A percentile compares a stretch with the other conserved stretches of the same genome.
Evolutionary conservation across 495 filamentous ascomycete genomes (phyloP).

Genomic region (Penicillium simplicissimum): DNA sequence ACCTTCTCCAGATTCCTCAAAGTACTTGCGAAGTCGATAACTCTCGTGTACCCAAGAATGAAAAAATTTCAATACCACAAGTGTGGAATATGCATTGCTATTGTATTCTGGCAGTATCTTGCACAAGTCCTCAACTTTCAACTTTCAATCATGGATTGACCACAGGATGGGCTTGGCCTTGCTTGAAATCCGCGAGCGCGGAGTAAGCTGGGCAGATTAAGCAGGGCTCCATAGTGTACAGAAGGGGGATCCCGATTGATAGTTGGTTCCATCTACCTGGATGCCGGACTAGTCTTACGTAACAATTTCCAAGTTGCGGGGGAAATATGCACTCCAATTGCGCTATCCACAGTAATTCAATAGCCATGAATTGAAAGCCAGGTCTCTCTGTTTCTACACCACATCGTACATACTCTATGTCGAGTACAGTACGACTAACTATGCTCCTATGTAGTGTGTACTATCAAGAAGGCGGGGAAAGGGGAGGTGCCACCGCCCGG

Average conservation of each 20-base stretch:
- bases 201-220: background rate
- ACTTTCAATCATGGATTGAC: background rate
- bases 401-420: no score
- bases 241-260: background rate
- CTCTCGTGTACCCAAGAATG: background rate
- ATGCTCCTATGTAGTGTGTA: no score
- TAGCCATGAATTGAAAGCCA: background rate
- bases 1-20: background rate
- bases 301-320: background rate
- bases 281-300: background rate
- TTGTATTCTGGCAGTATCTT: background rate
- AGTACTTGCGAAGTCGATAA: background rate
- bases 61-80: background rate
- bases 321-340: background rate
- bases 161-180: background rate
- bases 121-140: background rate
- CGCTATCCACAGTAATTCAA: background rate
- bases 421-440: no score
- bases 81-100: background rate
- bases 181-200: background rate
- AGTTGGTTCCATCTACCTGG: no score
- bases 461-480: slow-evolving; percentile 7
- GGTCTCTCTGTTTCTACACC: no score
- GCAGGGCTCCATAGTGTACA: background rate
- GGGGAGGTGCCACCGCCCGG: slow-evolving; percentile 12